These are phyloP conservation scores for Globomyces sp. DNA, from an alignment of 371 early-diverging fungal genomes.

Conservation along the genomic window DNA sequence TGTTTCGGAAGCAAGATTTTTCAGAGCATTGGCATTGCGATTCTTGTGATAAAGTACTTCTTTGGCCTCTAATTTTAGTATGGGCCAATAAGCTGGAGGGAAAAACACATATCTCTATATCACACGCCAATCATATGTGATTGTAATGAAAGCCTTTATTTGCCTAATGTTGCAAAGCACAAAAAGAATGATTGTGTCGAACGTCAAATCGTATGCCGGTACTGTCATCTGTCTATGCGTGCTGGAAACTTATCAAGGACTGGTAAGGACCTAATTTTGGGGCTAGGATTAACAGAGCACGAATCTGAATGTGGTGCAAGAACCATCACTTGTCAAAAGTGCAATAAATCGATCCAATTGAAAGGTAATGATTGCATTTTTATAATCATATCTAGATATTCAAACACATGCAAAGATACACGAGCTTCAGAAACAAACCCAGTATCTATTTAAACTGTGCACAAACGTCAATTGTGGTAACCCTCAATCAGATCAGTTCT, in stretches of 20 bases:
- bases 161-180: conserved; percentile 63
- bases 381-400: conserved; percentile 55
- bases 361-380: conserved; percentile 59
- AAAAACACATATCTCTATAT: conserved; percentile 65
- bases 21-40: conserved; percentile 81
- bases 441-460: conserved; percentile 52
- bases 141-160: conserved; percentile 50
- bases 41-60: conserved; percentile 53
- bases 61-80: neutral
- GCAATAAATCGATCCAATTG: conserved; percentile 68
- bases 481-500: conserved; percentile 32
- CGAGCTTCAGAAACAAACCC: conserved; percentile 57
- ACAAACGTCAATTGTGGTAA: conserved; percentile 72
- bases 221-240: conserved; percentile 70
- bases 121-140: conserved; percentile 65
- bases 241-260: conserved; percentile 63
- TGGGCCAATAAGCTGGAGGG: conserved; percentile 47
- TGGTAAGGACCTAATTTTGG: conserved; percentile 65
- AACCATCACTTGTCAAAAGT: conserved; percentile 78
- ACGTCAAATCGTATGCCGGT: conserved; percentile 75
- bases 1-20: conserved; percentile 67
- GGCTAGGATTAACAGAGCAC: conserved; percentile 60
- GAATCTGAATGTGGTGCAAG: conserved; percentile 85
- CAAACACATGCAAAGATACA: conserved; percentile 73
- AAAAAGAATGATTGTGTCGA: conserved; percentile 65